Evolutionary conservation across 2,329 filamentous ascomycete species (phyloP), one percentile per base, ranked within the genome.

Genomic region (Fusarium odoratissimum): DNA sequence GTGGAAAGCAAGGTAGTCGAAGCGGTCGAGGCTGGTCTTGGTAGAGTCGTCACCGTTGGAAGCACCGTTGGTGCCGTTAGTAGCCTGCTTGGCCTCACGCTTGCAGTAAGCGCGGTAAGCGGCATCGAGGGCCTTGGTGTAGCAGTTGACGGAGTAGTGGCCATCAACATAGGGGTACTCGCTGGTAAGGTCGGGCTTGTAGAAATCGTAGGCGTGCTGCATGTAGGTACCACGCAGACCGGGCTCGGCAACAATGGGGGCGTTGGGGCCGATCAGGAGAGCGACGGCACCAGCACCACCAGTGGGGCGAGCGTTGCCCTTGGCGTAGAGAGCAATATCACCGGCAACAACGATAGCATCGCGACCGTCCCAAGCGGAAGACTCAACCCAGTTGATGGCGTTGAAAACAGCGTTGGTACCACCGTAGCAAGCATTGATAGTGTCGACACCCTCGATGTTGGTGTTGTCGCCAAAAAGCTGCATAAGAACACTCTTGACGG

Each of bases 161-260:
- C 93, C 93, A 78, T 95, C 93, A 65, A 95, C 93, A 79, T 93
- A 91, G 73, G 93, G 93, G 85, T 95, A 95, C 85, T 95, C 93
- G 88, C 91, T 94, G 79, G 93, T 93, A 75, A 95, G 86, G 83
- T 95, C 93, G 79, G 93, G 93, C 91, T 95, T 95, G 90, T 94
- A 95, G 83, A 95, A 95, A 83, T 95, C 93, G 83, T 95, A 96
- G 77, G 91, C 91, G 84, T 95, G 93, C 82, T 91, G 88, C 91
- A 95, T 92, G 86, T 93, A 94, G 78, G 87, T 91, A 80, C 92
- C 93, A 79, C 93, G 91, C 80, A 95, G 89, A 80, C 93, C 93
- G 57, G 93, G 90, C 84, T 95, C 93, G 74, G 92, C 86, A 69
- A 91, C 92, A 72, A 95, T 85, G 62, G 93, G 93, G 58, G 93